Evolutionary conservation across 441 rosid genomes (phyloP).

Genomic region (Jatropha multifida): DNA sequence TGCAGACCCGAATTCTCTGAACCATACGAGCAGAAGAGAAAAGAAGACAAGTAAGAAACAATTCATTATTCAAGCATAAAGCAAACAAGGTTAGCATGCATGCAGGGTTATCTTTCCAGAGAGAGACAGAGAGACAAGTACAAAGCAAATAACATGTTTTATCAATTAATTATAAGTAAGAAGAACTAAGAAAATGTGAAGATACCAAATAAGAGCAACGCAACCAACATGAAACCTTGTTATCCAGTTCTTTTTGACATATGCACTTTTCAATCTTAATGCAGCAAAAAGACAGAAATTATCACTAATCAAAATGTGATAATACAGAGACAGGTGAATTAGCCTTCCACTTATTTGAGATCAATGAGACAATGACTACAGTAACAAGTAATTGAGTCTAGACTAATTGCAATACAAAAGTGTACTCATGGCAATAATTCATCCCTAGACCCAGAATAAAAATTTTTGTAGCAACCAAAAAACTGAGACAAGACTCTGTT

Average conservation of each 20-base stretch:
- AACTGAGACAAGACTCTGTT: neutral
- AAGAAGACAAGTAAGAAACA: conserved; percentile 9
- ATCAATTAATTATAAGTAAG: neutral
- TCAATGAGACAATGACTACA: neutral
- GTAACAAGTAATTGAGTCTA: neutral
- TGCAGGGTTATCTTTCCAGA: neutral
- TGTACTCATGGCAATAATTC: neutral
- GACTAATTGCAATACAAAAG: neutral
- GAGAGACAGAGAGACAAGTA: neutral
- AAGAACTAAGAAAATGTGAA: conserved; percentile 4
- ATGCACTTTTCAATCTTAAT: neutral
- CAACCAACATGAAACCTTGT: neutral
- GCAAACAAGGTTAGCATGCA: neutral
- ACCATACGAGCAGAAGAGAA: neutral
- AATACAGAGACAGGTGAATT: neutral
- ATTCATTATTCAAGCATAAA: conserved; percentile 6
- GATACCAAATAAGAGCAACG: neutral
- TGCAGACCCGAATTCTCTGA: conserved; percentile 96
- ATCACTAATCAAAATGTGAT: conserved; percentile 2
- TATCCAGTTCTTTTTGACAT: neutral
- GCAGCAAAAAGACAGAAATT: neutral
- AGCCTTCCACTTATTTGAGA: neutral
- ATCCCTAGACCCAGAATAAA: neutral
- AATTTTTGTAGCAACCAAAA: neutral
- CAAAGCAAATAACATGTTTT: neutral